phyloP scores from a whole-genome alignment of 352 stramenopile species.

The Phytophthora europaea region DNA sequence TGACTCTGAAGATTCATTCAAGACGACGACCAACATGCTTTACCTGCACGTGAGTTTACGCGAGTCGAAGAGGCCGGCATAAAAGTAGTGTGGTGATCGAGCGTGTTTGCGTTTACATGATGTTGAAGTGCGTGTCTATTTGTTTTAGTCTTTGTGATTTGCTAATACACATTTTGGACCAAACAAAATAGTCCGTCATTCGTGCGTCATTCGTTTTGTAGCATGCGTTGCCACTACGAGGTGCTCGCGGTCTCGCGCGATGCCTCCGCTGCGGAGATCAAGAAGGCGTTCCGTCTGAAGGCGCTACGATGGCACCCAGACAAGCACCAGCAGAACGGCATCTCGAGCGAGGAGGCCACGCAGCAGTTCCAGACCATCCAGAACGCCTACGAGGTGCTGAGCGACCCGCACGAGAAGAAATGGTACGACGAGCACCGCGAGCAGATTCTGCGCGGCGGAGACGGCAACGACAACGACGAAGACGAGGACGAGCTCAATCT shows the following conservation, averaged over 20 bases:
- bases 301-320: constrained; percentile 89
- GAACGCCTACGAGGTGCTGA: constrained; percentile 89
- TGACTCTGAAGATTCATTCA: constrained; percentile 2
- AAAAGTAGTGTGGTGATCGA: neutral
- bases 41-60: constrained; percentile 19
- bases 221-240: constrained; percentile 88
- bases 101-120: neutral
- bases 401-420: constrained; percentile 86
- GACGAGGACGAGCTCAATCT: constrained; percentile 71
- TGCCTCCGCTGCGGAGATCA: constrained; percentile 64
- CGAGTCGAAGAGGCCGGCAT: neutral
- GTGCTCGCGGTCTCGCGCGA: constrained; percentile 77
- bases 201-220: constrained; percentile 7
- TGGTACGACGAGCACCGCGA: constrained; percentile 93
- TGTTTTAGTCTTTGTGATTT: constrained; percentile 1
- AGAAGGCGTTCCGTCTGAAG: constrained; percentile 82
- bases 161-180: neutral
- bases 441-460: constrained; percentile 84
- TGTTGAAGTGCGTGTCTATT: constrained; percentile 2
- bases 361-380: constrained; percentile 89
- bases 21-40: constrained; percentile 17
- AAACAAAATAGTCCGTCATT: neutral
- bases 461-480: constrained; percentile 42
- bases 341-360: constrained; percentile 82
- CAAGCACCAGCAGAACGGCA: constrained; percentile 82